Percentiles rank a stretch among this genome's conserved stretches.
Evolutionary conservation across 306 rosid genomes (phyloP).

Genomic region (Sicyos edulis): DNA sequence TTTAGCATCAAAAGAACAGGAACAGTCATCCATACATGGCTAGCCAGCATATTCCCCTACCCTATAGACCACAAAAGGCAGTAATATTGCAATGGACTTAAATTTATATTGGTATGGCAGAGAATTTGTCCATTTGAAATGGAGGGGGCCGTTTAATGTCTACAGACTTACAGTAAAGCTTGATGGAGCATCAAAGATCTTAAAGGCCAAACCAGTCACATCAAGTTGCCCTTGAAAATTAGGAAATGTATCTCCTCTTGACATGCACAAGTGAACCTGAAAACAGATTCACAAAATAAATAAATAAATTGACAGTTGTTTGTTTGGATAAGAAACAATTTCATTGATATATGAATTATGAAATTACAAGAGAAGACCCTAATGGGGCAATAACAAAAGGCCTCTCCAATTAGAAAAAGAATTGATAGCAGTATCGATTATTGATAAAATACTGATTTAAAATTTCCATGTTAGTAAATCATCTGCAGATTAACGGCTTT

Average conservation of each 20-base stretch:
- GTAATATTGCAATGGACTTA: not conserved
- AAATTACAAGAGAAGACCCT: too few species aligned
- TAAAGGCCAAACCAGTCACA: constrained; percentile 72
- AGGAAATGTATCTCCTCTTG: constrained; percentile 78
- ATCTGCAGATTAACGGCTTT: not conserved
- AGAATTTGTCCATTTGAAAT: constrained; percentile 5
- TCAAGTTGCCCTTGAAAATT: constrained; percentile 90
- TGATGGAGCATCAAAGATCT: constrained; percentile 69
- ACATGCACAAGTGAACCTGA: constrained; percentile 91
- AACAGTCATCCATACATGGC: not conserved
- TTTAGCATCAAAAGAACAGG: not conserved
- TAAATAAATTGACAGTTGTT: not conserved
- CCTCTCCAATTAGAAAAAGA: not conserved
- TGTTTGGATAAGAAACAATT: too few species aligned
- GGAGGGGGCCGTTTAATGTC: not conserved
- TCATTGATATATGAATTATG: too few species aligned
- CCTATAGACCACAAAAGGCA: not conserved
- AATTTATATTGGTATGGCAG: not conserved
- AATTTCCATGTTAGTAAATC: not conserved
- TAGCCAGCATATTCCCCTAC: constrained; percentile 1
- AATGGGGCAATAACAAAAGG: too few species aligned
- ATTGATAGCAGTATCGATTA: not conserved
- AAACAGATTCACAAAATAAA: constrained; percentile 20
- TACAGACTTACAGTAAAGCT: constrained; percentile 63
- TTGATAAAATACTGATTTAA: not conserved